Evolutionary conservation across 495 filamentous ascomycete species (phyloP).

Genomic region (Chaetomium tenue): DNA sequence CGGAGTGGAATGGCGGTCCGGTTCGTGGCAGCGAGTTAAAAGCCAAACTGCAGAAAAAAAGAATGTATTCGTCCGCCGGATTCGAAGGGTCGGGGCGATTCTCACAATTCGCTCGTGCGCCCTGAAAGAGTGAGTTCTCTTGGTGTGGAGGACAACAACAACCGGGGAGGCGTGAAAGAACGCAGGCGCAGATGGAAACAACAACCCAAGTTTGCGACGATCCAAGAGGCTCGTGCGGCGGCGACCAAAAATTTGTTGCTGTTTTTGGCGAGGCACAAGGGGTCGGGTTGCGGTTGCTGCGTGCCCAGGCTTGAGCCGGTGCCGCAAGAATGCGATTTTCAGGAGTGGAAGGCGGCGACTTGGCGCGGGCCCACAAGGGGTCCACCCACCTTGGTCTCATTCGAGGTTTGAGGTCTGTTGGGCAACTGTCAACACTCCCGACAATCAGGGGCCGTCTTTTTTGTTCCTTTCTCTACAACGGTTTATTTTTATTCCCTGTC

Average conservation of each 20-base stretch:
- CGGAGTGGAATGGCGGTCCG: not conserved
- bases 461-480: no score
- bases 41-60: not conserved
- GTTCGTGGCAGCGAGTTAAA: constrained; percentile 5
- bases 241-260: constrained; percentile 9
- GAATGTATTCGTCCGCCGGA: not conserved
- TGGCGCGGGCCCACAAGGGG: not conserved
- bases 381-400: not conserved
- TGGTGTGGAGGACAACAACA: no score
- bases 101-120: no score
- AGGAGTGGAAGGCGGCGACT: not conserved
- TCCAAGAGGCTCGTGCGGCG: constrained; percentile 18
- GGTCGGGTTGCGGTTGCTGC: not conserved
- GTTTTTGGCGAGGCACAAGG: constrained; percentile 16
- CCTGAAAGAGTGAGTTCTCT: no score
- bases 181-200: not conserved
- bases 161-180: no score
- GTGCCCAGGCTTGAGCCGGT: constrained; percentile 4
- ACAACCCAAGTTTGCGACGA: not conserved
- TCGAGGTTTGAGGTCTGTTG: not conserved
- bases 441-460: no score
- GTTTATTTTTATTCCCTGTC: no score
- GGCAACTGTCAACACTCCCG: no score
- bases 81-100: not conserved
- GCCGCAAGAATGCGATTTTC: not conserved